Percentiles rank a stretch among this genome's conserved stretches.
phyloP scores from a whole-genome alignment of 305 asterid genomes.

The Petunia hybrid region DNA sequence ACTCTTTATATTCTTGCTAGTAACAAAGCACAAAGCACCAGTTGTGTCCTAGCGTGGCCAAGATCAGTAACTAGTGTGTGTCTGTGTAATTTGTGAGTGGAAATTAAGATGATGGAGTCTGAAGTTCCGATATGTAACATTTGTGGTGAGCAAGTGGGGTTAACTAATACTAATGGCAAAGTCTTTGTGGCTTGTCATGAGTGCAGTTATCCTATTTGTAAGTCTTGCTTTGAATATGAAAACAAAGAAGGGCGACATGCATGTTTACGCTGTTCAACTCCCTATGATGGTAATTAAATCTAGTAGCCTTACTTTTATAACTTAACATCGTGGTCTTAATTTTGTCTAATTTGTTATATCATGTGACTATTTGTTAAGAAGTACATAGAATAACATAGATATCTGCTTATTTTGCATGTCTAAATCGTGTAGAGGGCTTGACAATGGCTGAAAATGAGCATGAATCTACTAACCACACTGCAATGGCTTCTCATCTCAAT shows the following conservation, averaged over 20 bases:
- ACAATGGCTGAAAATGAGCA: conserved; percentile 45
- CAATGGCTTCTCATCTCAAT: conserved; percentile 48
- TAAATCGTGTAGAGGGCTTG: conserved; percentile 45
- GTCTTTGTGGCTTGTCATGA: conserved; percentile 81
- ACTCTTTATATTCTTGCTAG: conserved; percentile 34
- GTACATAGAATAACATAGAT: neutral
- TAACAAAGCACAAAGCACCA: conserved; percentile 27
- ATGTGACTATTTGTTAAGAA: neutral
- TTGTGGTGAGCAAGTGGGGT: conserved; percentile 78
- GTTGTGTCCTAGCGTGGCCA: conserved; percentile 8
- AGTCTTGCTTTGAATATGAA: conserved; percentile 70
- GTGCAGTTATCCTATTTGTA: conserved; percentile 78
- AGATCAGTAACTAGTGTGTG: neutral
- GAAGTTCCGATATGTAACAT: conserved; percentile 75
- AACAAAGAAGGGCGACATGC: conserved; percentile 72
- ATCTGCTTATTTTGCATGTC: neutral
- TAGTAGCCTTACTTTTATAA: neutral
- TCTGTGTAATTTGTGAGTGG: conserved; percentile 1
- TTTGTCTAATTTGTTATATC: neutral
- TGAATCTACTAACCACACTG: conserved; percentile 51
- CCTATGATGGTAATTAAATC: conserved; percentile 63
- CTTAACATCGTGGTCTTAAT: neutral
- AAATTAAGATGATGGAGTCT: conserved; percentile 78
- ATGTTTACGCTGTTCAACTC: conserved; percentile 72
- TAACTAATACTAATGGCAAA: conserved; percentile 58